Conservation (phyloP, 192 early-diverging fungal genomes). For the Coemansia umbellata region DNA sequence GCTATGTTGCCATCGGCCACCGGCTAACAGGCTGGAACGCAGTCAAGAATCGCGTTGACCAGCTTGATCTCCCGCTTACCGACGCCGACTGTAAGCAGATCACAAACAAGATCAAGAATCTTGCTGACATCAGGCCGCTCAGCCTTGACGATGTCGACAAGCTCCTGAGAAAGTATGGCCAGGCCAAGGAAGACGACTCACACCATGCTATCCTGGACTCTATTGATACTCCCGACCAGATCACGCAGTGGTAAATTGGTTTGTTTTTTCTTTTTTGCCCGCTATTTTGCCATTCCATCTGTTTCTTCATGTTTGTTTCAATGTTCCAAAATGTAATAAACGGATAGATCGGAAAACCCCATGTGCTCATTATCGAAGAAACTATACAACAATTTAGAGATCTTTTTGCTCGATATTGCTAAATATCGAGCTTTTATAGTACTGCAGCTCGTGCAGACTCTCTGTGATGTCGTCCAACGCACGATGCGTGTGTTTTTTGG, state of each 20-base stretch:
- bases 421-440: too few species aligned
- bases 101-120: slow-evolving; percentile 90
- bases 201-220: slow-evolving; percentile 49
- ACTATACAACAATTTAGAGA: too few species aligned
- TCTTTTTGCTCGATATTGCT: slow-evolving; percentile 56
- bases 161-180: slow-evolving; percentile 42
- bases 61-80: slow-evolving; percentile 75
- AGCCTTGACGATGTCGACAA: slow-evolving; percentile 91
- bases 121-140: slow-evolving; percentile 91
- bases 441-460: slow-evolving; percentile 77
- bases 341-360: too few species aligned
- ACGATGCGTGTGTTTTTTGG: slow-evolving; percentile 59
- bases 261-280: too few species aligned
- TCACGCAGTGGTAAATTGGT: slow-evolving; percentile 29
- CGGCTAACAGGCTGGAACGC: slow-evolving; percentile 98
- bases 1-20: slow-evolving; percentile 95
- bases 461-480: slow-evolving; percentile 88
- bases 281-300: too few species aligned
- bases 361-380: too few species aligned
- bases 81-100: slow-evolving; percentile 90
- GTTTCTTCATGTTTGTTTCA: too few species aligned
- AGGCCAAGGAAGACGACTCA: slow-evolving; percentile 58
- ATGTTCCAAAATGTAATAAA: not conserved
- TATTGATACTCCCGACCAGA: slow-evolving; percentile 55
- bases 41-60: slow-evolving; percentile 97